Evolutionary conservation across 2,329 filamentous ascomycete species (phyloP), one percentile per base, ranked within the genome.

Genomic region (Stromatinia cepivora): DNA sequence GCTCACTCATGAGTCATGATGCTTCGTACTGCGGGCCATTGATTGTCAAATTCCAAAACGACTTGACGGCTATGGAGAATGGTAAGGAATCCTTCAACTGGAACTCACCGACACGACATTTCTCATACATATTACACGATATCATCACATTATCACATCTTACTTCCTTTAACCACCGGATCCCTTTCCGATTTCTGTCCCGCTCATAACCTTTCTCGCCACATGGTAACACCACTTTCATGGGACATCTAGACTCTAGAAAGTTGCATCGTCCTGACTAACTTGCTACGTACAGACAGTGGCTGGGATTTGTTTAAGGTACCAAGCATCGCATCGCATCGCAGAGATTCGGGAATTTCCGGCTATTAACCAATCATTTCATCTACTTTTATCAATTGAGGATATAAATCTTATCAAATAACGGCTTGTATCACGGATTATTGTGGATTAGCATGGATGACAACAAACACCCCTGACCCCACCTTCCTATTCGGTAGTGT

Each of bases 401-500:
- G 45, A 50, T 63, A 62, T 17, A 25, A 50, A 63, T 52, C 13
- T 20, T 28, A 25, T 52, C 31, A 50, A 39, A 50, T 62, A 50
- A 62, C n/a, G 31, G 4, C 28, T 59, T 15, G 36, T 45, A 45
- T 45, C 36, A 59, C 20, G 36, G 36, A 59, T 59, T 59, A 59
- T 59, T 15, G 28, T 59, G 56, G 36, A 28, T 45, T 28, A 39
- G 25, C 25, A 50, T 50, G 15, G 34, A 63, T 39, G 45, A 63
- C 20, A 52, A 17, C 31, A n/a, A 20, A 50, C 36, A 59, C 11
- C 61, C 61, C 34, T 52, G 34, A 13, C 61, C 61, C 46, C 61
- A 64, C 61, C 61, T 64, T 64, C 61, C 61, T 64, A 22, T 52
- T 52, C 22, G 46, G 61, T 28, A 42, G 34, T 28, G n/a, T n/a